phyloP scores from a whole-genome alignment of 345 rosid species.

The Bruguiera gymnorhiza region DNA sequence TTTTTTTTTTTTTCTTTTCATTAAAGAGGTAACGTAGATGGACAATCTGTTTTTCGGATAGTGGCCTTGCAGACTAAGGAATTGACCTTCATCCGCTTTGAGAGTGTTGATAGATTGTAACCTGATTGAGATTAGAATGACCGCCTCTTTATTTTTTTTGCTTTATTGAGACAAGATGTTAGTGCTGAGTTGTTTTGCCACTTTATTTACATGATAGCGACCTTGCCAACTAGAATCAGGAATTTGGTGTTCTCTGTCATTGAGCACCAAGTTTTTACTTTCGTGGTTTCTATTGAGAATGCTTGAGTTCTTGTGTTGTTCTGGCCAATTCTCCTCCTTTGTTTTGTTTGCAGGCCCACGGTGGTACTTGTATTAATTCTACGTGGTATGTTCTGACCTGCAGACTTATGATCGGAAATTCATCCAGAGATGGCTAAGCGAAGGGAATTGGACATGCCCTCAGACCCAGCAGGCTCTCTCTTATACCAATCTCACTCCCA shows the following conservation, averaged over 20 bases:
- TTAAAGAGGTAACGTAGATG: slow-evolving; percentile 2
- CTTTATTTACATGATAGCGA: not conserved
- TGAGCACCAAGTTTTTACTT: no score
- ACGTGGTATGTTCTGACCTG: slow-evolving; percentile 10
- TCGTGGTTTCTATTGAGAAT: no score
- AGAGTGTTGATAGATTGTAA: not conserved
- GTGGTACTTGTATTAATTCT: slow-evolving; percentile 9
- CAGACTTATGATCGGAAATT: slow-evolving; percentile 56
- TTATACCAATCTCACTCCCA: slow-evolving; percentile 39
- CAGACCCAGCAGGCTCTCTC: slow-evolving; percentile 39
- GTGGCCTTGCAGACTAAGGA: not conserved
- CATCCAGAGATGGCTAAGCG: slow-evolving; percentile 42
- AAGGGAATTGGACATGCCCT: slow-evolving; percentile 50
- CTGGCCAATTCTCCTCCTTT: not conserved
- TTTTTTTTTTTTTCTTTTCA: not conserved
- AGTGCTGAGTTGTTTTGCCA: not conserved
- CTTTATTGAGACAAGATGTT: not conserved
- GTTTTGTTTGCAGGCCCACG: not conserved
- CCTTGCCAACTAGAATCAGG: slow-evolving; percentile 1
- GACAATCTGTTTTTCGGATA: not conserved
- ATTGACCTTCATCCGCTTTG: not conserved
- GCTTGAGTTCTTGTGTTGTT: not conserved
- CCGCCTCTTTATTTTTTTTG: not conserved
- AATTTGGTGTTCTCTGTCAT: not conserved
- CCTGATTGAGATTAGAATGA: no score